phyloP scores from a whole-genome alignment of 495 filamentous ascomycete genomes.

The Niebla homalea region DNA sequence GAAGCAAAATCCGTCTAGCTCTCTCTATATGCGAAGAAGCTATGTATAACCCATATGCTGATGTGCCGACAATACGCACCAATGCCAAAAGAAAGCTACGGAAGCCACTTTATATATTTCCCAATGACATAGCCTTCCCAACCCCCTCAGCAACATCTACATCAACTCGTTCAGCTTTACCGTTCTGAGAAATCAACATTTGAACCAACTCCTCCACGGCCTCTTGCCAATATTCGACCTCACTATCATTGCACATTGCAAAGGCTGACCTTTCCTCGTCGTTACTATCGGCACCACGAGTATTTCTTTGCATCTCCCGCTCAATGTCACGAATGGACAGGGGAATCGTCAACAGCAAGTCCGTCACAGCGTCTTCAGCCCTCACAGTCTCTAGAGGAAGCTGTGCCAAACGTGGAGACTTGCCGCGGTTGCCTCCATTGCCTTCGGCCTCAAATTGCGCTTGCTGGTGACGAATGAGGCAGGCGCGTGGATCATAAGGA shows the following conservation, averaged over 20 bases:
- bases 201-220: conserved; percentile 6
- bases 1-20: no score
- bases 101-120: no score
- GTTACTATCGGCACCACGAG: not conserved
- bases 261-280: not conserved
- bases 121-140: no score
- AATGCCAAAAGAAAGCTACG: no score
- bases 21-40: no score
- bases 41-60: no score
- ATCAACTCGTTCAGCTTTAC: no score
- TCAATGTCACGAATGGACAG: not conserved
- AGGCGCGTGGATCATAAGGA: conserved; percentile 13
- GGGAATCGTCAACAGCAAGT: not conserved
- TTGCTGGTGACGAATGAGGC: conserved; percentile 13
- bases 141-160: no score
- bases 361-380: not conserved
- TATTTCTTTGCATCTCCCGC: not conserved
- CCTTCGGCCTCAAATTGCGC: not conserved
- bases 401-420: conserved; percentile 3
- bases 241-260: not conserved
- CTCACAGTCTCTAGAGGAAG: conserved; percentile 11
- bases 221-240: conserved; percentile 5
- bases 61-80: no score
- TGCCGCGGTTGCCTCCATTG: not conserved
- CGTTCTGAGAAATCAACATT: not conserved